Percentiles rank a stretch among this genome's conserved stretches.
Conservation (phyloP, 2,329 filamentous ascomycete genomes). For the Verticillium albo-atrum region DNA sequence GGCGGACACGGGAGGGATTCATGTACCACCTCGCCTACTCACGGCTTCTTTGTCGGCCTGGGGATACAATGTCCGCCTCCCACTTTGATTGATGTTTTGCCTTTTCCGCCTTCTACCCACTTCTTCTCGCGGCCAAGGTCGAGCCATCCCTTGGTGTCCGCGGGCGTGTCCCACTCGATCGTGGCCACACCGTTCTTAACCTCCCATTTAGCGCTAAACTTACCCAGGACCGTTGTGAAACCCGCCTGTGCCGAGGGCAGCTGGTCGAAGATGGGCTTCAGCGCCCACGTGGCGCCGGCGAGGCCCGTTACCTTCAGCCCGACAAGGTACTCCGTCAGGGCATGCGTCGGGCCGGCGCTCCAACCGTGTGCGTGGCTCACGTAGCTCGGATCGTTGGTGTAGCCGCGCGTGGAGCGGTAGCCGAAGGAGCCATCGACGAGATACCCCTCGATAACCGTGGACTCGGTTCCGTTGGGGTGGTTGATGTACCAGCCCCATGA, state of each 20-base stretch:
- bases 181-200: conserved; percentile 1
- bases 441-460: conserved; percentile 57
- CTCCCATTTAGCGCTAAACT: conserved; percentile 8
- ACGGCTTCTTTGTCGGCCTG: neutral
- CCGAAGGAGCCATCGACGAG: conserved; percentile 50
- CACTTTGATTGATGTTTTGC: neutral
- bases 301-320: conserved; percentile 24
- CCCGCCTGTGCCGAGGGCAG: conserved; percentile 8
- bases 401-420: conserved; percentile 49
- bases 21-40: neutral
- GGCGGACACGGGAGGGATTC: neutral
- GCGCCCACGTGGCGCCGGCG: conserved; percentile 6
- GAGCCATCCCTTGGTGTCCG: conserved; percentile 9
- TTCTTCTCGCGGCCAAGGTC: conserved; percentile 1
- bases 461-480: conserved; percentile 52
- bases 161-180: conserved; percentile 10
- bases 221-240: conserved; percentile 8
- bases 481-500: conserved; percentile 59
- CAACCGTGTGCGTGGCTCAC: conserved; percentile 47
- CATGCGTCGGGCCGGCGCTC: conserved; percentile 42
- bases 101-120: conserved; percentile 6
- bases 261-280: conserved; percentile 9
- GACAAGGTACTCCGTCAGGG: conserved; percentile 37
- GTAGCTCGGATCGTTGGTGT: conserved; percentile 41
- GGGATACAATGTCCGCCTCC: neutral